phyloP scores from a whole-genome alignment of 331 rosid species.

The Malus hybrid region DNA sequence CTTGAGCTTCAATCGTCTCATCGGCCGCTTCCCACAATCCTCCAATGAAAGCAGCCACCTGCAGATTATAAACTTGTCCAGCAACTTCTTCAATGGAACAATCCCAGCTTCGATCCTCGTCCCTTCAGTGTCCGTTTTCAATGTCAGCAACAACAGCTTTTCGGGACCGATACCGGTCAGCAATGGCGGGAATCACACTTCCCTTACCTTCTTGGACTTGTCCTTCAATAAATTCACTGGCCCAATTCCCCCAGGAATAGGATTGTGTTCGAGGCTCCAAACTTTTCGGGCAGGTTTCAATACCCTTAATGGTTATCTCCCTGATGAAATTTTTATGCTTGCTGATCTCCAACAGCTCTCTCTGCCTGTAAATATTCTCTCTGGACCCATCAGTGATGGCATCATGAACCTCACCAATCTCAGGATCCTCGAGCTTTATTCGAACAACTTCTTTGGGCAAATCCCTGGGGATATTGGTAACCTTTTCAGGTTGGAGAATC shows the following conservation, averaged over 20 bases:
- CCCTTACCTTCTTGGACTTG: constrained; percentile 48
- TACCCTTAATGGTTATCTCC: constrained; percentile 44
- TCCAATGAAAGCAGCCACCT: constrained; percentile 9
- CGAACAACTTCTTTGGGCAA: constrained; percentile 45
- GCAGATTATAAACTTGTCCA: constrained; percentile 53
- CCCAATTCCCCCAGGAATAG: constrained; percentile 43
- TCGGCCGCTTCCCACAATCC: constrained; percentile 34
- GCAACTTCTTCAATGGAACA: constrained; percentile 54
- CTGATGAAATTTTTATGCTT: constrained; percentile 47
- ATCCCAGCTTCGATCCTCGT: constrained; percentile 40
- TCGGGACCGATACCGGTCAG: constrained; percentile 42
- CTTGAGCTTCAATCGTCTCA: constrained; percentile 63
- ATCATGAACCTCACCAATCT: constrained; percentile 45
- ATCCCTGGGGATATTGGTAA: constrained; percentile 58
- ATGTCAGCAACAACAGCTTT: constrained; percentile 74
- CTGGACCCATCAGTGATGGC: constrained; percentile 43
- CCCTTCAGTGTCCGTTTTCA: constrained; percentile 37
- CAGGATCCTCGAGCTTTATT: constrained; percentile 62
- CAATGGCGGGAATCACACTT: constrained; percentile 15
- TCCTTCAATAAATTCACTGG: constrained; percentile 51
- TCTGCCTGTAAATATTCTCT: constrained; percentile 46
- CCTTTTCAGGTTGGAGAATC: constrained; percentile 46
- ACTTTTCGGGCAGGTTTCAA: constrained; percentile 69
- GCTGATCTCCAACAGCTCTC: constrained; percentile 46
- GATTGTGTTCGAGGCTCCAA: constrained; percentile 56